Evolutionary conservation across 495 filamentous ascomycete species (phyloP).

Genomic region (Hypoxylon crocopeplum): DNA sequence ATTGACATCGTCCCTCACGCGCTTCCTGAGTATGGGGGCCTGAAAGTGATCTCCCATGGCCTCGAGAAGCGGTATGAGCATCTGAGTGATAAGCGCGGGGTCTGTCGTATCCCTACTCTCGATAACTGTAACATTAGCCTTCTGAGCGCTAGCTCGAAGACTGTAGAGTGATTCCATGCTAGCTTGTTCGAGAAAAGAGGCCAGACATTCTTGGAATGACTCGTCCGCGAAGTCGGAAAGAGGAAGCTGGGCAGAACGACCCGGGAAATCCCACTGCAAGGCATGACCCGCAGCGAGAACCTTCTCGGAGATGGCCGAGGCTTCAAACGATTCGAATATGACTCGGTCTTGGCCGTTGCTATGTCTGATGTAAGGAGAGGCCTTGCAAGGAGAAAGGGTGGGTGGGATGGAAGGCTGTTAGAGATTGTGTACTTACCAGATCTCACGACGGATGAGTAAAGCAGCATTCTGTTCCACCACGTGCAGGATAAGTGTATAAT

Average conservation of each 20-base stretch:
- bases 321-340: slow-evolving; percentile 63
- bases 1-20: slow-evolving; percentile 65
- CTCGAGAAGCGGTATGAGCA: slow-evolving; percentile 64
- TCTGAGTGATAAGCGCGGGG: slow-evolving; percentile 60
- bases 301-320: slow-evolving; percentile 55
- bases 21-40: slow-evolving; percentile 55
- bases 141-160: slow-evolving; percentile 57
- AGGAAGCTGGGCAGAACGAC: slow-evolving; percentile 50
- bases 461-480: slow-evolving; percentile 64
- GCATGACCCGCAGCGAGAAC: slow-evolving; percentile 47
- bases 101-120: slow-evolving; percentile 64
- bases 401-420: neutral
- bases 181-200: slow-evolving; percentile 64
- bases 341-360: slow-evolving; percentile 32
- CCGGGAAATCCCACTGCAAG: slow-evolving; percentile 51
- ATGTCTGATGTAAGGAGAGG: slow-evolving; percentile 1
- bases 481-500: slow-evolving; percentile 52
- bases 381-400: neutral
- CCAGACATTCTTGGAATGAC: slow-evolving; percentile 56
- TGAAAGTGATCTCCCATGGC: slow-evolving; percentile 50
- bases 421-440: slow-evolving; percentile 46
- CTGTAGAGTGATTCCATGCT: slow-evolving; percentile 60
- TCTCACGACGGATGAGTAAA: slow-evolving; percentile 53
- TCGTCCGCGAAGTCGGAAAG: slow-evolving; percentile 48
- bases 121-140: slow-evolving; percentile 52